These are phyloP conservation scores for Diaporthe humulicola DNA, from an alignment of 2,329 filamentous ascomycete genomes.

Conservation along the genomic window DNA sequence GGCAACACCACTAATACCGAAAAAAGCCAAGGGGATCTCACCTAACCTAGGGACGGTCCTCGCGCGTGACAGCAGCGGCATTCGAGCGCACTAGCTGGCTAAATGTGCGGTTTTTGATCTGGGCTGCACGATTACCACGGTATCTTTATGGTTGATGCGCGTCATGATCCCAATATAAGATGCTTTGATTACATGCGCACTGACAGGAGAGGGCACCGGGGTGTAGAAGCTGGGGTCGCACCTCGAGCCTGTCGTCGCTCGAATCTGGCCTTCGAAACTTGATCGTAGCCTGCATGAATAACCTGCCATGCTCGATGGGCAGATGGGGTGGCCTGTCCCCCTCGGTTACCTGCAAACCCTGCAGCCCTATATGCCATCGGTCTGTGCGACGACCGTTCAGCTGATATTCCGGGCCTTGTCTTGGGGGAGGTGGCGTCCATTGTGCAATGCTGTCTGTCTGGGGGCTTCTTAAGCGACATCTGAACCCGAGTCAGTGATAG, in stretches of 20 bases:
- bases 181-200: not conserved
- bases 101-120: not conserved
- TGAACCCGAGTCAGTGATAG: slow-evolving; percentile 6
- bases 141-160: not conserved
- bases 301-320: not conserved
- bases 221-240: not conserved
- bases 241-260: not conserved
- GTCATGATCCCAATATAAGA: not conserved
- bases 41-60: slow-evolving; percentile 24
- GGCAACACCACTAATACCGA: slow-evolving; percentile 5
- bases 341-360: not conserved
- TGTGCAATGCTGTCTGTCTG: not conserved
- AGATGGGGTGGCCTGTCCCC: not conserved
- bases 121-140: not conserved
- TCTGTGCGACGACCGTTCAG: slow-evolving; percentile 26
- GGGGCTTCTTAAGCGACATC: not conserved
- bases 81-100: not conserved
- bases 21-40: not conserved
- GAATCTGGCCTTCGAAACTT: not conserved
- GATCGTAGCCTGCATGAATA: slow-evolving; percentile 7
- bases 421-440: not conserved
- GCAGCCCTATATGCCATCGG: slow-evolving; percentile 29
- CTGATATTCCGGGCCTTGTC: slow-evolving; percentile 20
- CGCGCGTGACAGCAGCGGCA: not conserved
- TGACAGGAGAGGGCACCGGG: not conserved